Evolutionary conservation across 176 grass and related monocot genomes (phyloP), one percentile per base, ranked within the genome.

Genomic region (Triticum urartu): DNA sequence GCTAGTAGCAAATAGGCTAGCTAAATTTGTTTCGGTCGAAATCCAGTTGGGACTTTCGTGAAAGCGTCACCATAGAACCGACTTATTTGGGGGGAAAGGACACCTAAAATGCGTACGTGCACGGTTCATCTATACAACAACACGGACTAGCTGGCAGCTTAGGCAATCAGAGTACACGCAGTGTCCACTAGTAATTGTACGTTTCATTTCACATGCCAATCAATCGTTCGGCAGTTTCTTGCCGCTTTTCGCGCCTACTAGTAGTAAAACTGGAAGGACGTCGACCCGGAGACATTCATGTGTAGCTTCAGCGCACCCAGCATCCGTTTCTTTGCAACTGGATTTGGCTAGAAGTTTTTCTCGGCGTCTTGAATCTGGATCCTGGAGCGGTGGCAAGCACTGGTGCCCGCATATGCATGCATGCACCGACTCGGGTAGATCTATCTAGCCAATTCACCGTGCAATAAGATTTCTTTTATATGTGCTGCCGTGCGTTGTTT

Each of bases 61-160:
- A 80, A 72, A 81, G 85, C 78, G 56, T 87, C 58, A 64, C 38
- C 35, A 30, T 32, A 11, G 36, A 72, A 75, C 72, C 43, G 72
- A 18, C 40, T 47, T 26, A 47, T 75, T 14, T 75, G n/a, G 22
- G 71, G 22, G 3, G 7, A 75, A 47, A 50, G 6, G 24, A 14
- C 72, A 75, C 22, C 43, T 5, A 75, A 50, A 75, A 26, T 14
- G 9, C 68, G 59, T 71, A 54, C 38, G 71, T 70, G 87, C 87
- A 84, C 87, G 81, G 17, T 79, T 84, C 81, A 70, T 75, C 65
- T 28, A 74, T 17, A 18, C 50, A 54, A 47, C 39, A 30, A 26
- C 14, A 8, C 21, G 20, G 36, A 50, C 50, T 14, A 4, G 40
- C 64, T 14, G 2, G 42, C 72, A 70, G 20, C 28, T 28, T 20